Base-by-base conservation (phyloP, 1,284 basidiomycete species). In the Pterulicium gracile region DNA sequence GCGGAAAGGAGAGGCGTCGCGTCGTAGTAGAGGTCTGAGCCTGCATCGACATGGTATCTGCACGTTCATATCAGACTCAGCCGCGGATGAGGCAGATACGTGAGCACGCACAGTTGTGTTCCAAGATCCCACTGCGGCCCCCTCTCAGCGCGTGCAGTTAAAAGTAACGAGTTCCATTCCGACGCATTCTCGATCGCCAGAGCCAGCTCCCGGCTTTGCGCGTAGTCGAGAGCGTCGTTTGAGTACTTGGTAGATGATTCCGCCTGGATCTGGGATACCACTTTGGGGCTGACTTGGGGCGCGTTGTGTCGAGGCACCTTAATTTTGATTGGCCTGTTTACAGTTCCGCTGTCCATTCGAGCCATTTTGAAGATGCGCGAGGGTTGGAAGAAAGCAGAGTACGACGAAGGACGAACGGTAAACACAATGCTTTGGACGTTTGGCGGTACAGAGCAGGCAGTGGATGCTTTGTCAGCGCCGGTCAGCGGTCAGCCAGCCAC, bases 121-220 rank as follows among this genome's bases (percentile, higher is more conserved):
- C 83, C 82, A 27, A 88, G 70, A 59, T 89, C 86, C 86, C 86
- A 89, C 54, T 88, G 87, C 3, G 86, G 86, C 0, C 87, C 86
- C 50, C 86, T 69, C 50, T 81, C 77, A 5, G 86, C 87, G 32
- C 87, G 74, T 3, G 86, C 86, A 27, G 78, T 82, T 49, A 78
- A 73, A 42, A 89, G 65, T 43, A 87, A 56, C 0, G 86, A 88
- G 54, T 89, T 89, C 86, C 86, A 89, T 52, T 88, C 82, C 2
- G 84, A 87, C 22, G 80, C 79, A 45, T 75, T 72, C 7, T 69
- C 68, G 23, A 84, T 60, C 41, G 63, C 57, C 45, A 66, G 61
- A 3, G 67, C 58, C 2, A 69, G 64, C 47, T 84, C 81, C n/a
- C 70, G 66, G 42, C 70, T 77, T 41, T 10, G 81, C 73, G 55